Conservation (phyloP, 176 grass and related monocot species). For the Carex pumila region DNA sequence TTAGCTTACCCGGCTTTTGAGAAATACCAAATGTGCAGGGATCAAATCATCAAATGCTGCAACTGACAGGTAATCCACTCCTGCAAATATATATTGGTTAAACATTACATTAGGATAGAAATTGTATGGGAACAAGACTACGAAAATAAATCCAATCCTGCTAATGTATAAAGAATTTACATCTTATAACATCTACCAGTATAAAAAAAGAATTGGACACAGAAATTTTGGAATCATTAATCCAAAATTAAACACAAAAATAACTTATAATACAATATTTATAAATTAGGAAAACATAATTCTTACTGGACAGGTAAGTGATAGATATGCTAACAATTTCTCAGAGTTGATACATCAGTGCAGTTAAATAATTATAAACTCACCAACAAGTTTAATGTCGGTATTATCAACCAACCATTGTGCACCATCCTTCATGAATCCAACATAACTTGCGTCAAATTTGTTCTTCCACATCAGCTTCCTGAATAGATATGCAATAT, state of each 20-base stretch:
- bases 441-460: conserved; percentile 61
- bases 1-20: conserved; percentile 63
- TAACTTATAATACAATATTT: background rate
- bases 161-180: background rate
- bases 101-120: background rate
- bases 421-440: conserved; percentile 75
- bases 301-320: conserved; percentile 1
- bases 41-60: conserved; percentile 64
- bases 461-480: conserved; percentile 63
- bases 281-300: background rate
- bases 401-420: conserved; percentile 91
- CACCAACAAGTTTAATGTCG: conserved; percentile 84
- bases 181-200: background rate
- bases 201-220: background rate
- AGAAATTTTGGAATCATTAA: background rate
- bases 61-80: conserved; percentile 66
- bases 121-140: background rate
- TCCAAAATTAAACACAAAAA: background rate
- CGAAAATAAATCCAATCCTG: background rate
- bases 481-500: conserved; percentile 25
- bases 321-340: background rate
- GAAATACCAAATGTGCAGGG: conserved; percentile 73
- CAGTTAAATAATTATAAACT: conserved; percentile 12
- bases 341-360: background rate
- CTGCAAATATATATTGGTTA: conserved; percentile 34